Evolutionary conservation across 1,139 yeast species (phyloP).

Genomic region (Taphrina flavorubra): DNA sequence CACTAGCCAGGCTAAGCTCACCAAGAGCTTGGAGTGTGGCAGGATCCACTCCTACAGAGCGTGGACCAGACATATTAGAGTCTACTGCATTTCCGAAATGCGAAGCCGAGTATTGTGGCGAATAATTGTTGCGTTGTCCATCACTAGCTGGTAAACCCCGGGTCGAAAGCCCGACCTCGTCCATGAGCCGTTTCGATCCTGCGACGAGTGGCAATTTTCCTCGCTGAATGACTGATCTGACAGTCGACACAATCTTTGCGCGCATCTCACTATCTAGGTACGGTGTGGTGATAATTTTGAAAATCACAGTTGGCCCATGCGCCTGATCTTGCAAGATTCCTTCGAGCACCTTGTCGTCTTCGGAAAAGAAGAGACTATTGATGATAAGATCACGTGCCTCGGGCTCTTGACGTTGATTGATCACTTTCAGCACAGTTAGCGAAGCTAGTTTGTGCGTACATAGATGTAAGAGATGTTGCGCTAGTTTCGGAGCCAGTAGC

Average conservation of each 20-base stretch:
- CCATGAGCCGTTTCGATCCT: conserved; percentile 84
- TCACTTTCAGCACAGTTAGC: conserved; percentile 76
- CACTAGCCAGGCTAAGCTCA: conserved; percentile 26
- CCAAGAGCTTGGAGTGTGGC: conserved; percentile 39
- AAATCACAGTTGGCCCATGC: conserved; percentile 84
- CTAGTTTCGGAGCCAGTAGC: conserved; percentile 63
- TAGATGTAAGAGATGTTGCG: conserved; percentile 66
- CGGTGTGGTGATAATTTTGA: conserved; percentile 75
- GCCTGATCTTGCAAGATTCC: conserved; percentile 64
- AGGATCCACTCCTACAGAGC: conserved; percentile 29
- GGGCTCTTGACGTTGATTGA: conserved; percentile 68
- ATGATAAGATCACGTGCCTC: conserved; percentile 67
- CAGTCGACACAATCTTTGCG: conserved; percentile 41
- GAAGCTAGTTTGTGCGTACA: conserved; percentile 89
- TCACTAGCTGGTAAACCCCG: conserved; percentile 41
- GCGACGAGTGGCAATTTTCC: conserved; percentile 65
- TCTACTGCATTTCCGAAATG: conserved; percentile 11
- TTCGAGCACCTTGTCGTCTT: conserved; percentile 53
- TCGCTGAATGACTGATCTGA: conserved; percentile 62
- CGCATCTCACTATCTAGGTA: conserved; percentile 53
- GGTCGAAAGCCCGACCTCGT: conserved; percentile 77
- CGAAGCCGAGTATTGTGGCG: conserved; percentile 24
- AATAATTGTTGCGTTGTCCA: not conserved
- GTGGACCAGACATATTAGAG: conserved; percentile 16
- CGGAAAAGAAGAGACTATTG: conserved; percentile 61